Evolutionary conservation across 192 early-diverging fungal genomes (phyloP).

Genomic region (Coemansia sp.): DNA sequence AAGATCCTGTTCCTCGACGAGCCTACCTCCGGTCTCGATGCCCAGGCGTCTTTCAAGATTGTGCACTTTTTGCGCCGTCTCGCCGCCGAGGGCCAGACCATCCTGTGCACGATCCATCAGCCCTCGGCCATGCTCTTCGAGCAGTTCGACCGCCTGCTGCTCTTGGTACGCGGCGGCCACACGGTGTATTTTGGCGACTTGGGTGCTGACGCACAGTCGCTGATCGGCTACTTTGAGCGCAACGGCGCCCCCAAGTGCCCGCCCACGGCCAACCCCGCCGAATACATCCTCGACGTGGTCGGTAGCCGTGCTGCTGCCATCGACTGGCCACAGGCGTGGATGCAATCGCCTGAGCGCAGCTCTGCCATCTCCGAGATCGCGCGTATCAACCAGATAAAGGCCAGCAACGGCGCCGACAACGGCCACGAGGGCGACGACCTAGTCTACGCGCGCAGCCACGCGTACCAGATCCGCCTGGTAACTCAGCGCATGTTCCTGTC

Average conservation of each 20-base stretch:
- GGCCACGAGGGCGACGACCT: slow-evolving; percentile 25
- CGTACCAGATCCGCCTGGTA: slow-evolving; percentile 60
- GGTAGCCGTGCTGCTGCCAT: slow-evolving; percentile 59
- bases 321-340: slow-evolving; percentile 61
- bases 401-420: slow-evolving; percentile 1
- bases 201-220: slow-evolving; percentile 62
- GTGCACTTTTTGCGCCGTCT: slow-evolving; percentile 71
- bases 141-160: slow-evolving; percentile 81
- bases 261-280: slow-evolving; percentile 74
- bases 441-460: slow-evolving; percentile 34
- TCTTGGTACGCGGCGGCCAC: slow-evolving; percentile 77
- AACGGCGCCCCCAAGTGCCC: slow-evolving; percentile 71
- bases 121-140: slow-evolving; percentile 83
- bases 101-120: slow-evolving; percentile 85
- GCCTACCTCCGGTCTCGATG: slow-evolving; percentile 84
- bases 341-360: slow-evolving; percentile 39
- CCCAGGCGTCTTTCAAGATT: slow-evolving; percentile 76
- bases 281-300: slow-evolving; percentile 84
- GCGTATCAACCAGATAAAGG: slow-evolving; percentile 43
- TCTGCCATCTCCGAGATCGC: slow-evolving; percentile 36
- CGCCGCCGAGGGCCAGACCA: slow-evolving; percentile 67
- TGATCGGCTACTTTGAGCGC: slow-evolving; percentile 75
- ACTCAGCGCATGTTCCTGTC: slow-evolving; percentile 65
- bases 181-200: slow-evolving; percentile 84
- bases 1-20: slow-evolving; percentile 87